A percentile compares a stretch with the other conserved stretches of the same genome.
phyloP scores from a whole-genome alignment of 805 yeast species.

The Spathaspora sp. region DNA sequence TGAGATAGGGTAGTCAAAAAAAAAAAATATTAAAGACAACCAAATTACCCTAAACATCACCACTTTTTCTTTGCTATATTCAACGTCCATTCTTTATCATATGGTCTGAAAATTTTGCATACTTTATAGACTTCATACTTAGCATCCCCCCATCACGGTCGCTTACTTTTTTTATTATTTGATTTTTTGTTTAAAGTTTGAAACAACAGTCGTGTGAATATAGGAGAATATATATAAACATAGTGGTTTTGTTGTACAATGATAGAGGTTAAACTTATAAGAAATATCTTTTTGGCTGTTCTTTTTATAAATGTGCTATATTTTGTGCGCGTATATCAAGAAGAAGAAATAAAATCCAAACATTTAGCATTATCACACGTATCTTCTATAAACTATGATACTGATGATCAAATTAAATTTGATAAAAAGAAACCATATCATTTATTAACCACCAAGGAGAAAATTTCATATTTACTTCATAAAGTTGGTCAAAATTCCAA shows the following conservation, averaged over 20 bases:
- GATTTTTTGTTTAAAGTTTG: no score
- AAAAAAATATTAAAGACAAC: no score
- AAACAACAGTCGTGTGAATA: no score
- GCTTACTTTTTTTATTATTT: no score
- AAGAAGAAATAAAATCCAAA: constrained; percentile 14
- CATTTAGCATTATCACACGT: constrained; percentile 12
- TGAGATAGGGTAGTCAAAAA: no score
- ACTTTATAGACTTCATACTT: no score
- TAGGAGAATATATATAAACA: no score
- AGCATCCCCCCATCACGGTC: no score
- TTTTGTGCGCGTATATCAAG: constrained; percentile 15
- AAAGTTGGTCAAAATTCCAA: constrained; percentile 19
- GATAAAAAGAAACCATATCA: constrained; percentile 14
- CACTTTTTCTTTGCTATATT: no score
- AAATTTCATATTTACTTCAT: constrained; percentile 16
- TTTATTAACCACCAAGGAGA: constrained; percentile 13
- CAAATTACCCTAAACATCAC: no score
- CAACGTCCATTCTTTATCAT: no score
- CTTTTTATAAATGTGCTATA: constrained; percentile 18
- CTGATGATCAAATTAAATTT: constrained; percentile 18
- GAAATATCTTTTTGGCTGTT: constrained; percentile 15
- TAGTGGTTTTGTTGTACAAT: constrained; percentile 2
- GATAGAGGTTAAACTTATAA: constrained; percentile 13
- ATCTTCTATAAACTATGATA: constrained; percentile 11
- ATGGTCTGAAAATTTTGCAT: no score